phyloP scores from a whole-genome alignment of 2,329 filamentous ascomycete genomes.

The Gliomastix tumulicola region DNA sequence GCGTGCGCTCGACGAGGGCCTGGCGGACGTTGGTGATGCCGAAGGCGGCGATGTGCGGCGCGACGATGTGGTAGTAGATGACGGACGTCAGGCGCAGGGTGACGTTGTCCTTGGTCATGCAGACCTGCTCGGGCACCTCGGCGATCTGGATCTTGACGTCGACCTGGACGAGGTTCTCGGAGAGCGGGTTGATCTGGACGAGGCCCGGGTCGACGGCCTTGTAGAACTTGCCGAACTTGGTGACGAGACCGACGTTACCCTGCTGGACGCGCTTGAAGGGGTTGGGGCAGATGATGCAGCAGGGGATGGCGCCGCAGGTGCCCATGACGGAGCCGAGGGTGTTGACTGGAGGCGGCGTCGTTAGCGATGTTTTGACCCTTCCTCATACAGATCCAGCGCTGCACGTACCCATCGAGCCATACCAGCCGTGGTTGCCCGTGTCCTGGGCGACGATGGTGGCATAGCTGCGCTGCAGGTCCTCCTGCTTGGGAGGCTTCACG shows the following conservation, averaged over 20 bases:
- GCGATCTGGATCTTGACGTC: slow-evolving; percentile 99
- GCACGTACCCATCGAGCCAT: slow-evolving; percentile 72
- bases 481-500: slow-evolving; percentile 73
- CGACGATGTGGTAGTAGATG: slow-evolving; percentile 97
- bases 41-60: slow-evolving; percentile 94
- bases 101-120: slow-evolving; percentile 99
- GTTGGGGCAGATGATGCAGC: slow-evolving; percentile 89
- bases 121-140: slow-evolving; percentile 91
- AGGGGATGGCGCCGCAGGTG: slow-evolving; percentile 77
- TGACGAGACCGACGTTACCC: slow-evolving; percentile 91
- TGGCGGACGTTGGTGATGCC: slow-evolving; percentile 92
- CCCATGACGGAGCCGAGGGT: slow-evolving; percentile 68
- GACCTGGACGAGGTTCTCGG: slow-evolving; percentile 81
- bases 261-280: slow-evolving; percentile 90
- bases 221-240: slow-evolving; percentile 92
- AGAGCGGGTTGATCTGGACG: slow-evolving; percentile 94
- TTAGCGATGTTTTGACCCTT: background rate
- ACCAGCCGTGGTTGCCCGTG: slow-evolving; percentile 74
- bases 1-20: slow-evolving; percentile 94
- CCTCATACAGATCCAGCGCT: too few relatives aligned
- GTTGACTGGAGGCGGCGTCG: slow-evolving; percentile 56
- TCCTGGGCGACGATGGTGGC: slow-evolving; percentile 59
- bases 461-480: slow-evolving; percentile 81
- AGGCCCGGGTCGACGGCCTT: slow-evolving; percentile 94
- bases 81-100: slow-evolving; percentile 89